phyloP scores from a whole-genome alignment of 805 yeast genomes.

The Jamesozyma jinghongensis region DNA sequence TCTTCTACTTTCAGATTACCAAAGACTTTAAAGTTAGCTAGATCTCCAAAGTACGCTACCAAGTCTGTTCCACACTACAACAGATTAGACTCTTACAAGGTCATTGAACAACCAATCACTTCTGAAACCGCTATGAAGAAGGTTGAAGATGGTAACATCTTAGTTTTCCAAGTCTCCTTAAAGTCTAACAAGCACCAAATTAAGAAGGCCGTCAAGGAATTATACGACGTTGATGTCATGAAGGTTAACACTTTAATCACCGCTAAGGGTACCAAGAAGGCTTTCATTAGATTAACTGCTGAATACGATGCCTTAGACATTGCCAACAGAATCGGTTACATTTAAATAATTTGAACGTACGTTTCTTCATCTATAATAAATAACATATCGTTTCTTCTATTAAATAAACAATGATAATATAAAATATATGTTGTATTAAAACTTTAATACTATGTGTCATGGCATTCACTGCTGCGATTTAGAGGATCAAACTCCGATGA shows the following conservation, averaged over 20 bases:
- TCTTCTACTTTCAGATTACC: constrained; percentile 93
- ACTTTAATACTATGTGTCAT: too few relatives aligned
- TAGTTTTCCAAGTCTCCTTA: constrained; percentile 95
- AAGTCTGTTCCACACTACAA: constrained; percentile 96
- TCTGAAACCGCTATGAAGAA: constrained; percentile 98
- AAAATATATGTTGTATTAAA: too few relatives aligned
- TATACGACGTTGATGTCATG: constrained; percentile 91
- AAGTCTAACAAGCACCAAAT: constrained; percentile 98
- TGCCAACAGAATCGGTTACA: constrained; percentile 99
- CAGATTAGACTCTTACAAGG: constrained; percentile 93
- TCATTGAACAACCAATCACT: constrained; percentile 90
- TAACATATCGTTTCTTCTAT: too few relatives aligned
- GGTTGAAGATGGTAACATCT: constrained; percentile 98
- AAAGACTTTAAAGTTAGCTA: constrained; percentile 89
- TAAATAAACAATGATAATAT: too few relatives aligned
- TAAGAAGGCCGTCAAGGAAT: constrained; percentile 96
- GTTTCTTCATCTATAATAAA: too few relatives aligned
- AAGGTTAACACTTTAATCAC: constrained; percentile 94
- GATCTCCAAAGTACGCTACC: constrained; percentile 90
- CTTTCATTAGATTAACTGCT: constrained; percentile 97
- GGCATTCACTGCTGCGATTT: too few relatives aligned
- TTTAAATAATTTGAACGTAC: constrained; percentile 40
- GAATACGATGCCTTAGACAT: constrained; percentile 99
- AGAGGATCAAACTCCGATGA: too few relatives aligned
- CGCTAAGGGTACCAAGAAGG: constrained; percentile 99